Base-by-base conservation (phyloP, 148 eudicot species). In the Arbutus unedo region DNA sequence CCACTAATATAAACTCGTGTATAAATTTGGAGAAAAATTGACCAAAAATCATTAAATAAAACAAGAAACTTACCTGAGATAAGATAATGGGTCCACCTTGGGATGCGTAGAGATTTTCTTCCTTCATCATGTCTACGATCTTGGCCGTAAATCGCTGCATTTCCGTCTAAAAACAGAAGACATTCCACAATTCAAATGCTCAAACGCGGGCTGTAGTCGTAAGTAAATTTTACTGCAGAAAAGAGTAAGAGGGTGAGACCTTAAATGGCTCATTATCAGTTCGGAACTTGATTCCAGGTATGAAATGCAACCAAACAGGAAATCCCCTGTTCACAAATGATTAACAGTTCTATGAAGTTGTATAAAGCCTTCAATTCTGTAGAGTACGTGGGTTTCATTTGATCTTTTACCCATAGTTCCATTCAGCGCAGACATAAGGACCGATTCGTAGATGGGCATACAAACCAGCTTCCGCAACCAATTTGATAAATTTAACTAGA, bases 1-100 rank as follows among this genome's bases (percentile, higher is more conserved):
- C n/a, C n/a, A n/a, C n/a, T n/a, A n/a, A n/a, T n/a, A n/a, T n/a
- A n/a, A n/a, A n/a, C n/a, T n/a, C n/a, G n/a, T n/a, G n/a, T n/a
- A n/a, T n/a, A n/a, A 19, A 16, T 8, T 23, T 49, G 45, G 21
- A 19, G 6, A 79, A 45, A 23, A 23, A 62, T 54, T 31, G 18
- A 43, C n/a, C 45, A 14, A 1, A 13, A 60, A 44, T 54, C 25
- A 19, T 6, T 18, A 43, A n/a, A 23, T 47, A 84, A 50, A 53
- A 3, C 6, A 80, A 62, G 81, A 55, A 84, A 83, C 60, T 23
- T 85, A 96, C 99, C 97, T 96, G 99, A 31, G 99, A 94, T 68
- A 96, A 83, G 82, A 96, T 94, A 59, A 96, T 94, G 1, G 99
- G 99, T 71, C 99, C 99, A n/a, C 98, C 99, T 88, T 96, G 98